Evolutionary conservation across 331 rosid genomes (phyloP), one percentile per base, ranked within the genome.

Genomic region (Quercus tomentella): DNA sequence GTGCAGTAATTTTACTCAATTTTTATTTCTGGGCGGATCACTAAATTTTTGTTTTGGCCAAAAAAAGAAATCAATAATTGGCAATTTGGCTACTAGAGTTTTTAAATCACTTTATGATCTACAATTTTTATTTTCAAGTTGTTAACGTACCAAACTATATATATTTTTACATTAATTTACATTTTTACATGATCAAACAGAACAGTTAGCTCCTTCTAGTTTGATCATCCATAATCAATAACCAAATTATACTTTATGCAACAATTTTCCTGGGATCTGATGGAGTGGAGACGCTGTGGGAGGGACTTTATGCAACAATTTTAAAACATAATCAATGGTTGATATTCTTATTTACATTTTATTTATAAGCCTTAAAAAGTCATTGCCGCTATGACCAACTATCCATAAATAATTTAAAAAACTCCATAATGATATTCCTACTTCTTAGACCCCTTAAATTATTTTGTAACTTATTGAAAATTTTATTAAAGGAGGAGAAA

Each of bases 1-100:
- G 0, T 0, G 1, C 0, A 0, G 0, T 37, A 37, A 2, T 41
- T 41, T 41, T 8, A 41, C 12, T 41, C 1, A 8, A 41, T 41
- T 49, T 49, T 49, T 49, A 49, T 49, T 12, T 49, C 0, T 49
- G 0, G 1, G 1, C 1, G 0, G 0, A 37, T 2, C 3, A 41
- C 5, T 49, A 49, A 12, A 49, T 11, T 49, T 49, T 49, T 49
- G 54, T 11, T 49, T 12, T 12, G 54, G 0, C 16, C 1, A 49
- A 12, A 49, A 49, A 49, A 49, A 49, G 4, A 49, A 49, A 49
- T 1, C 0, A 5, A 1, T 14, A 49, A 12, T 49, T 49, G 17
- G 54, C 54, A 49, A 49, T 3, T 49, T 41, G 45, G 45, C 45
- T 41, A 41, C 45, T 41, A 41, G 45, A 41, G 45, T 8, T 41